Base-by-base conservation (phyloP, 2,329 filamentous ascomycete species). In the Colletotrichum tabaci region DNA sequence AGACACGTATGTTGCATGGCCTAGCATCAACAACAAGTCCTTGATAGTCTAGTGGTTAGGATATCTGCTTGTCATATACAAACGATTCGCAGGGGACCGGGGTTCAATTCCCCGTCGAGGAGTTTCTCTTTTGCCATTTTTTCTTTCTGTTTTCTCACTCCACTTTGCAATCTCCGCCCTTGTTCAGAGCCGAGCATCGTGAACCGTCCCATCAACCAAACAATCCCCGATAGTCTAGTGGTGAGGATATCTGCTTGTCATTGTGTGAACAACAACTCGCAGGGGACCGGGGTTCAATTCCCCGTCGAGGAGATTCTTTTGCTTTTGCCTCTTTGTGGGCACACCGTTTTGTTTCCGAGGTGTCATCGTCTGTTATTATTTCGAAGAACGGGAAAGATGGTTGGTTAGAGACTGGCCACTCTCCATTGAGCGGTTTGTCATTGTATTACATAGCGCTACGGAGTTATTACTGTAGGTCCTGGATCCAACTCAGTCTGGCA, bases 71-170 rank as follows among this genome's bases (percentile, higher is more conserved):
- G 68, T 71, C 68, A 71, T 7, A 21, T 0, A 38, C 23, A 2
- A 2, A 35, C 53, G 47, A 61, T 61, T 61, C 68, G 68, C 68
- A 46, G 68, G 68, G 68, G 68, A 71, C 68, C 68, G 68, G 68
- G 68, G 64, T 71, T 71, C 68, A 71, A 71, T 71, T 71, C 68
- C 68, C 68, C 68, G 68, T 71, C 68, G 68, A 71, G 68, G 68
- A 71, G 68, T 5, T 35, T 16, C 26, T 21, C 8, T 49, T 23
- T 49, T 49, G 10, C 2, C 26, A 6, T 2, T 38, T 23, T 13
- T 10, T 1, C 4, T 16, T 3, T 1, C 7, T 13, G 16, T 49
- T 16, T 16, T 21, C 7, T 1, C 30, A 30, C 6, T 30, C 30
- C 30, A 30, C 30, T 6, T 30, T 8, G 6, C 30, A 30, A 9